Base-by-base conservation (phyloP, 331 rosid species). In the Quercus tomentella region DNA sequence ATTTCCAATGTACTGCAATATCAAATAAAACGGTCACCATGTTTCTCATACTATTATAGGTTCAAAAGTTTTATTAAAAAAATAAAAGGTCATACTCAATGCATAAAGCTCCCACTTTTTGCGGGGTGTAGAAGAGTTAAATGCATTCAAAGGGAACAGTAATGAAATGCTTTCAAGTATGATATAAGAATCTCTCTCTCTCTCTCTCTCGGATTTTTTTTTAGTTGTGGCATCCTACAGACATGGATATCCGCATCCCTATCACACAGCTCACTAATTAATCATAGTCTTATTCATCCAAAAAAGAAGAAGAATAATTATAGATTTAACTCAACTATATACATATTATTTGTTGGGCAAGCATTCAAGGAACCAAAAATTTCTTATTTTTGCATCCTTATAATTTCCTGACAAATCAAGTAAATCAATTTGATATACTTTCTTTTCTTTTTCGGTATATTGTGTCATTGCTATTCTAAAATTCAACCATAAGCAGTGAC, bases 1-100 rank as follows among this genome's bases (percentile, higher is more conserved):
- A 75, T 95, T 95, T 69, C 98, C 99, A 72, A 95, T 90, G 91
- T 90, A 91, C 99, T 95, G 92, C 89, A 82, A 78, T 74, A 86
- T 74, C 84, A 81, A 82, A 73, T 52, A 86, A 57, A 70, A 72
- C 66, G 66, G 78, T 83, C 56, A 77, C 16, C 62, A 75, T 84
- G 41, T 75, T 68, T 60, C 69, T 82, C 31, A 45, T 82, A 72
- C 49, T 23, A 78, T 12, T 49, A 77, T 56, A 63, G 75, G 61
- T 62, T 81, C 68, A 37, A 37, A 37, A 37, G 43, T 37, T 37
- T 37, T 7, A 37, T 37, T 37, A 37, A 37, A 37, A 37, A 37
- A 37, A 37, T 7, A 37, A 37, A 37, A 37, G 3, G 45, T 41
- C 12, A 41, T 8, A 41, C 45, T 41, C 12, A 41, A 41, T 41